Base-by-base conservation (phyloP, 1,284 basidiomycete genomes). In the Trametes versicolor region DNA sequence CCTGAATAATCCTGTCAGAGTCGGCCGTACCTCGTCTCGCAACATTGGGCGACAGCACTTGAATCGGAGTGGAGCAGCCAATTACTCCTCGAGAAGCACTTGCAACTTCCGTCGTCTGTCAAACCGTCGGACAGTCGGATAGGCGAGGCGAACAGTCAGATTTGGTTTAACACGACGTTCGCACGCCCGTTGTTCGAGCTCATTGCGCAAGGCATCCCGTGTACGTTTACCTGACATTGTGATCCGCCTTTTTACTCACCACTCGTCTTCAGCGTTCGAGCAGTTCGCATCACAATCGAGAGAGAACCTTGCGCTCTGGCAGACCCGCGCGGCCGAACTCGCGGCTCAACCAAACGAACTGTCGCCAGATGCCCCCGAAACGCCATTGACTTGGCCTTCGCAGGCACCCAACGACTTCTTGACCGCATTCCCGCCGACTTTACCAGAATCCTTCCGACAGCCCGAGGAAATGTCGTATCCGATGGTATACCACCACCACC, bases 51-150 rank as follows among this genome's bases (percentile, higher is more conserved):
- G 4, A 84, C 88, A 8, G 95, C 94, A 1, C 80, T 98, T 36
- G 87, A 93, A 75, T 84, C 91, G 60, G 97, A 98, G 78, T 98
- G 97, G 97, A 85, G 87, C 10, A 90, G 89, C 21, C 96, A 98
- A 77, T 92, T 94, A 1, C 82, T 85, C 19, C 84, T 97, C 8
- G 96, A 98, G 76, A 85, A 87, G 68, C 86, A 90, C 65, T 86
- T 95, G 57, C 84, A 87, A 47, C 81, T 98, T 23, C 90, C 92
- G 10, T 82, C 90, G n/a, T 94, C 93, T 1, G 84, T 93, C 41
- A 82, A 83, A 64, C 82, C 85, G 27, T 85, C 85, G 0, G 85
- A 86, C 37, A 87, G 89, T 58, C 90, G 92, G 39, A 78, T 93
- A 0, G 83, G 83, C 27, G 93, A 95, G 78, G 95, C 94, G 21